These are phyloP conservation scores for Boletus sp. DNA, from an alignment of 768 basidiomycete genomes.

Conservation along the genomic window DNA sequence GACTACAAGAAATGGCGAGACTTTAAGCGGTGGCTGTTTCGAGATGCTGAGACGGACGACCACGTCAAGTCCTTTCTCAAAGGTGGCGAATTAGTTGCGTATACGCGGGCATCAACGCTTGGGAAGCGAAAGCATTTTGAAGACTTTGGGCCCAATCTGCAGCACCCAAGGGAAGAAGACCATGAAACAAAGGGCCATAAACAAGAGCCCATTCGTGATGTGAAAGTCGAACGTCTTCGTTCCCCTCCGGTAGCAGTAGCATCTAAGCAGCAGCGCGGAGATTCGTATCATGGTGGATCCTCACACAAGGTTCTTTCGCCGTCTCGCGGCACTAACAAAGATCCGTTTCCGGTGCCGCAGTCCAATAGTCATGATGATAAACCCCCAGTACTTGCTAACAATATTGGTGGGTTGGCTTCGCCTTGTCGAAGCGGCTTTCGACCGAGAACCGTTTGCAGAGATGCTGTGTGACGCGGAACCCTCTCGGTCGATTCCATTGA, in stretches of 20 bases:
- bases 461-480: slow-evolving; percentile 9
- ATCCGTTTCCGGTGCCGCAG: slow-evolving; percentile 6
- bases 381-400: background rate
- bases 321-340: slow-evolving; percentile 2
- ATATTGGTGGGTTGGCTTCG: slow-evolving; percentile 12
- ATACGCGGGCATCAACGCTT: slow-evolving; percentile 19
- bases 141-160: slow-evolving; percentile 14
- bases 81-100: slow-evolving; percentile 28
- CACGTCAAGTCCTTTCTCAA: slow-evolving; percentile 28
- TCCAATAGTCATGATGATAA: background rate
- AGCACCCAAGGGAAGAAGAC: slow-evolving; percentile 2
- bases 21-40: slow-evolving; percentile 43
- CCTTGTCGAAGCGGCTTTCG: background rate
- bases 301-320: slow-evolving; percentile 4
- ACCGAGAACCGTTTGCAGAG: slow-evolving; percentile 9
- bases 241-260: background rate
- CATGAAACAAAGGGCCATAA: background rate
- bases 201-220: slow-evolving; percentile 1
- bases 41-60: slow-evolving; percentile 31
- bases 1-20: slow-evolving; percentile 54
- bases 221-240: background rate
- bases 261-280: slow-evolving; percentile 10
- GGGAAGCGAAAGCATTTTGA: slow-evolving; percentile 30
- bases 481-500: slow-evolving; percentile 6
- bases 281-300: slow-evolving; percentile 17